phyloP scores from a whole-genome alignment of 768 basidiomycete species.

The Mycena vitilis region DNA sequence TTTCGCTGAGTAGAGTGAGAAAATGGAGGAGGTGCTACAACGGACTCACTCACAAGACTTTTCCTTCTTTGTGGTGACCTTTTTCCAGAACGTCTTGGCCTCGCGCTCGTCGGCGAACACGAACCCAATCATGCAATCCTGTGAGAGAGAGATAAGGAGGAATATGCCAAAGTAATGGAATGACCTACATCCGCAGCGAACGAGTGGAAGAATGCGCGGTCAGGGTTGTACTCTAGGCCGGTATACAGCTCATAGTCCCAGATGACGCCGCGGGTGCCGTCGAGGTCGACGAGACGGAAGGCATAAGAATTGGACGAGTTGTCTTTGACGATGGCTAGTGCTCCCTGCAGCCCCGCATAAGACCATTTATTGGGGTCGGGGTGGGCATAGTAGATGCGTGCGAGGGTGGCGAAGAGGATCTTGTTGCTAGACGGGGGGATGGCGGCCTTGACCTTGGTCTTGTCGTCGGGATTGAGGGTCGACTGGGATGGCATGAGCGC shows the following conservation, averaged over 20 bases:
- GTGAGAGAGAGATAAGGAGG: constrained; percentile 7
- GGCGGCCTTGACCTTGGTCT: constrained; percentile 75
- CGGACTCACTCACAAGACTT: constrained; percentile 47
- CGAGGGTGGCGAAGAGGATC: constrained; percentile 84
- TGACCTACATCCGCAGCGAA: constrained; percentile 90
- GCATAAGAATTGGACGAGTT: constrained; percentile 63
- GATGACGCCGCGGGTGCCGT: constrained; percentile 85
- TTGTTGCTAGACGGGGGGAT: constrained; percentile 72
- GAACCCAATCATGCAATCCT: constrained; percentile 93
- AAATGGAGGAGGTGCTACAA: not conserved
- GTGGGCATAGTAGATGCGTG: constrained; percentile 90
- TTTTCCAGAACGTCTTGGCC: constrained; percentile 88
- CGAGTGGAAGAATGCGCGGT: constrained; percentile 92
- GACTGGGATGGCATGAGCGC: constrained; percentile 77
- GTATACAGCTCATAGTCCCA: constrained; percentile 96
- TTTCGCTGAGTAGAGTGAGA: constrained; percentile 54
- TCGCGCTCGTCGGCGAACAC: constrained; percentile 91
- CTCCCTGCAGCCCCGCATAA: constrained; percentile 90
- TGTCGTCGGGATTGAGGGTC: constrained; percentile 80
- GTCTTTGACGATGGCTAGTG: constrained; percentile 78
- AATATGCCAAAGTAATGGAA: constrained; percentile 3
- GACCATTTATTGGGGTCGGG: constrained; percentile 84
- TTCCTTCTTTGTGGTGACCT: constrained; percentile 76
- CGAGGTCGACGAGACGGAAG: constrained; percentile 86
- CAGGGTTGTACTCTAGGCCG: constrained; percentile 82